Evolutionary conservation across 2,329 filamentous ascomycete species (phyloP).

Genomic region (Cladosporium colombiae): DNA sequence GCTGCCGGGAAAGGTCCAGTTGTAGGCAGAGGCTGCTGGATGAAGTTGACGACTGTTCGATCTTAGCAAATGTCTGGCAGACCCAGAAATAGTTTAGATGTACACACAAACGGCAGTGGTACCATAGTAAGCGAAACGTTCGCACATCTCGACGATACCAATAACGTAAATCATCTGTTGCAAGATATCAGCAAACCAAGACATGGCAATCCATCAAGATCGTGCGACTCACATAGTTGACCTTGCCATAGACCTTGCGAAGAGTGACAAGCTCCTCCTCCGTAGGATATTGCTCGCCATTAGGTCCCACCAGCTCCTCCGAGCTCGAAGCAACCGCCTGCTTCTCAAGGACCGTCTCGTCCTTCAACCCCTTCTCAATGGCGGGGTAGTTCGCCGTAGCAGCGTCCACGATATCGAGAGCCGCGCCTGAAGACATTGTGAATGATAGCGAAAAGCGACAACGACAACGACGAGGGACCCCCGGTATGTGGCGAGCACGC

Average conservation of each 20-base stretch:
- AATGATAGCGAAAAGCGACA: background rate
- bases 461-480: background rate
- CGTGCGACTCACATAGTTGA: constrained; percentile 47
- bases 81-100: constrained; percentile 27
- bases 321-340: constrained; percentile 1
- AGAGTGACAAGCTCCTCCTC: constrained; percentile 46
- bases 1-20: constrained; percentile 20
- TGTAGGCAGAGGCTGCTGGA: constrained; percentile 42
- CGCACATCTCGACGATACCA: constrained; percentile 52
- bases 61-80: constrained; percentile 39
- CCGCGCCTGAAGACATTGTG: constrained; percentile 18
- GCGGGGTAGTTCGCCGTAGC: constrained; percentile 15
- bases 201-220: background rate
- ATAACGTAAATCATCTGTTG: constrained; percentile 46
- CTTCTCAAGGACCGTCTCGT: constrained; percentile 12
- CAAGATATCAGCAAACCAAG: constrained; percentile 21
- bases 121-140: constrained; percentile 49
- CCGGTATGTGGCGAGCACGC: background rate
- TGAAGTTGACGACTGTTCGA: constrained; percentile 49
- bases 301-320: constrained; percentile 6
- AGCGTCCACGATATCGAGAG: constrained; percentile 17
- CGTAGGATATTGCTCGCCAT: constrained; percentile 41
- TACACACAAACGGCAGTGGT: constrained; percentile 43
- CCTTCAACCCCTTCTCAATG: constrained; percentile 12
- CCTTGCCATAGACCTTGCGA: constrained; percentile 47